Percentiles rank a stretch among this genome's conserved stretches.
Evolutionary conservation across 1,284 basidiomycete genomes (phyloP).

Genomic region (Coniferiporia weirii): DNA sequence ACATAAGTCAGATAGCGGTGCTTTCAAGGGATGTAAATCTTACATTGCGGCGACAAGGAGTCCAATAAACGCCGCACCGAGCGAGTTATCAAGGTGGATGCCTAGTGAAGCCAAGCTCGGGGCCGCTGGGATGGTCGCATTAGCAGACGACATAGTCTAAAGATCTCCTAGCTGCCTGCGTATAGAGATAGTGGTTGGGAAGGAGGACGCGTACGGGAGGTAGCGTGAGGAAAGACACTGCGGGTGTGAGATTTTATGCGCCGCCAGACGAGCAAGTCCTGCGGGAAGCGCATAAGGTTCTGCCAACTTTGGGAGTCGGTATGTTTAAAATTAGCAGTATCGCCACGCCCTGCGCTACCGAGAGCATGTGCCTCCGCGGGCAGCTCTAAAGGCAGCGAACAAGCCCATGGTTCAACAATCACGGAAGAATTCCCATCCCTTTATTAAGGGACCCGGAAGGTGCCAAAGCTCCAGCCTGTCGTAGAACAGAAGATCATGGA

Average conservation of each 20-base stretch:
- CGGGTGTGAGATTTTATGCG: background rate
- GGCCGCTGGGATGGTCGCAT: background rate
- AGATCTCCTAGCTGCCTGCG: background rate
- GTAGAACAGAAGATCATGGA: background rate
- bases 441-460: background rate
- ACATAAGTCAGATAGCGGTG: background rate
- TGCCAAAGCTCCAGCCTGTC: too few species aligned
- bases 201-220: background rate
- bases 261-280: background rate
- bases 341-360: too few species aligned
- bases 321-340: background rate
- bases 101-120: background rate
- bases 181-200: background rate
- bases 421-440: background rate
- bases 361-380: background rate
- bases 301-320: background rate
- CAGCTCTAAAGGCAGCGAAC: background rate
- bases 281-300: background rate
- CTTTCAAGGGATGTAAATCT: background rate
- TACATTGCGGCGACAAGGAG: conserved; percentile 12
- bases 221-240: background rate
- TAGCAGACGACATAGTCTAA: background rate
- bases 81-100: conserved; percentile 11
- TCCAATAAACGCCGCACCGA: conserved; percentile 17
- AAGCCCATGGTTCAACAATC: background rate